Conservation (phyloP, 306 rosid genomes). For the Chamaecrista fasciculata region DNA sequence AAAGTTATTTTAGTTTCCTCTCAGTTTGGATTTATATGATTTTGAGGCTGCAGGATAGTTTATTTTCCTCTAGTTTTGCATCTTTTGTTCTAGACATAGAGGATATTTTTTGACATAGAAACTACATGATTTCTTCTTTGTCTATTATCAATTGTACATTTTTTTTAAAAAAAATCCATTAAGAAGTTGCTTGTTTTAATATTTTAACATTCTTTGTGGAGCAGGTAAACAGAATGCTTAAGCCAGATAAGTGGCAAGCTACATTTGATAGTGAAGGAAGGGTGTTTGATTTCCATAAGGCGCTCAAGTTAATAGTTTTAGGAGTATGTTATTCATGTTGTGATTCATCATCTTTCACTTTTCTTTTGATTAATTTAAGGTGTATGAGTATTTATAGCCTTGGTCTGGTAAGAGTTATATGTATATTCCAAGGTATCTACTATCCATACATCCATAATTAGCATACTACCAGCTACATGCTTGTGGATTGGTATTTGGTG, state of each 20-base stretch:
- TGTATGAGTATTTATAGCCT: not conserved
- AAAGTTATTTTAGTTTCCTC: constrained; percentile 10
- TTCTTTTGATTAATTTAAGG: not conserved
- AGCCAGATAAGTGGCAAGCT: constrained; percentile 85
- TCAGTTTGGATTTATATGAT: not conserved
- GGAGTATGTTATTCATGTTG: constrained; percentile 62
- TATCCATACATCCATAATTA: not conserved
- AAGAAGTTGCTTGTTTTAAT: constrained; percentile 7
- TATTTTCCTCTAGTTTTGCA: not conserved
- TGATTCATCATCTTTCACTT: not conserved
- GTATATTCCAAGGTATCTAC: not conserved
- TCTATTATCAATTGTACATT: not conserved
- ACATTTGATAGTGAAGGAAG: constrained; percentile 81
- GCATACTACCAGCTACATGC: constrained; percentile 22
- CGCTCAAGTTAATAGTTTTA: constrained; percentile 71
- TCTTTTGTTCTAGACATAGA: not conserved
- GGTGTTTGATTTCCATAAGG: constrained; percentile 71
- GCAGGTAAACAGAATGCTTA: constrained; percentile 86
- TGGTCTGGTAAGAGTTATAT: not conserved
- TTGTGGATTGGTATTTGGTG: constrained; percentile 2
- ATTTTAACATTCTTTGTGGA: constrained; percentile 22
- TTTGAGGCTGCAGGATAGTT: not conserved
- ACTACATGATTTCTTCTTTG: not conserved
- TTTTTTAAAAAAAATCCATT: not conserved
- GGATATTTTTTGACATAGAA: not conserved